Conservation (phyloP, 345 rosid genomes). For the Boechera retrofracta region DNA sequence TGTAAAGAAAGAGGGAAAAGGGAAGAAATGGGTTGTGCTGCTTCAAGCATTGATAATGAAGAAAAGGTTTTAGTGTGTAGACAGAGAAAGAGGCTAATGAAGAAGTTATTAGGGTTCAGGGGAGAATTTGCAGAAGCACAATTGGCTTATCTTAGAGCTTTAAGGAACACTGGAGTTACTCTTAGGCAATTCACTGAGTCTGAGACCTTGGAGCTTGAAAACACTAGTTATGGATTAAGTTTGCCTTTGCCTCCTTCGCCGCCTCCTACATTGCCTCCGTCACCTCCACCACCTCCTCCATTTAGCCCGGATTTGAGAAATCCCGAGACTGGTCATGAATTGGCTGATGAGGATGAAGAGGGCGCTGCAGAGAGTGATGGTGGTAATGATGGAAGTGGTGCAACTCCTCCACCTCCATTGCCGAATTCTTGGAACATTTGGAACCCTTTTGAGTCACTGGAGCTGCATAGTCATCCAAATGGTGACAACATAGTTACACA, state of each 20-base stretch:
- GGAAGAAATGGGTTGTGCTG: constrained; percentile 81
- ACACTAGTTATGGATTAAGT: constrained; percentile 46
- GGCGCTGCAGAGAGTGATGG: constrained; percentile 46
- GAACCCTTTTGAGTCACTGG: constrained; percentile 54
- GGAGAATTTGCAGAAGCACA: constrained; percentile 85
- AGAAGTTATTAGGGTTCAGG: constrained; percentile 64
- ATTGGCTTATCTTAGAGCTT: constrained; percentile 72
- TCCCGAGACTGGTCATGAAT: constrained; percentile 41
- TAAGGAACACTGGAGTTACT: constrained; percentile 87
- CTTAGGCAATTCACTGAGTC: constrained; percentile 94
- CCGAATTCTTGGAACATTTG: constrained; percentile 60
- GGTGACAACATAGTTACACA: constrained; percentile 43
- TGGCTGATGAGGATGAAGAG: constrained; percentile 47
- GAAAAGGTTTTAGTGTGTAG: constrained; percentile 74
- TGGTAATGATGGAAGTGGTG: constrained; percentile 44
- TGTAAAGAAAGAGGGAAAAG: constrained; percentile 15
- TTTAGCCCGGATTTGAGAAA: constrained; percentile 63
- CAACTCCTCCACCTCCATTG: constrained; percentile 54
- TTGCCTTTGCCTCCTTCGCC: constrained; percentile 60
- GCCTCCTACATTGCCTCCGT: constrained; percentile 77
- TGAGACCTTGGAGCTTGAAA: constrained; percentile 72
- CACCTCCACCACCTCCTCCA: constrained; percentile 71
- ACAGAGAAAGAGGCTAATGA: constrained; percentile 88
- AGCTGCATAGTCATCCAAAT: constrained; percentile 37
- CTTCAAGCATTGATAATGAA: constrained; percentile 79